Evolutionary conservation across 2,329 filamentous ascomycete species (phyloP), one percentile per base, ranked within the genome.

Genomic region (Escovopsis weberi): DNA sequence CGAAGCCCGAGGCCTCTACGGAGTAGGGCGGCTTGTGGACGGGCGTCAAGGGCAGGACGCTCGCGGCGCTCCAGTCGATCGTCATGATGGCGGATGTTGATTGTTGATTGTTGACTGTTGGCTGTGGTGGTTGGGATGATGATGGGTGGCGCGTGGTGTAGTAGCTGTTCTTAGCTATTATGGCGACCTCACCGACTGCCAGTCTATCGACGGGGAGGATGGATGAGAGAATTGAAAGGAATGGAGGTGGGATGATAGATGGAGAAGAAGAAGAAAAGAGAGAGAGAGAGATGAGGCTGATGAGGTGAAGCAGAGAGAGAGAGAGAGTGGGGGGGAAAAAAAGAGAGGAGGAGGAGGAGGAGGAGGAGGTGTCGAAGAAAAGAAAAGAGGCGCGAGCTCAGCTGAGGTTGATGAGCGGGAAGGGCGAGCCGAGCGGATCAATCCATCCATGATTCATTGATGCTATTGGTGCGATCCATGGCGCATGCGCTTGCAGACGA

Each of bases 21-120:
- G 81, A 80, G 67, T 80, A 89, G 12, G 85, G 85, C 32, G 78
- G 74, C 60, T 78, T 77, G 63, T 82, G 79, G 54, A 74, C 67
- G 62, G 74, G 74, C 54, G 69, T 63, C 48, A 77, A 57, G 47
- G 74, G 74, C 56, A 69, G 63, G 26, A 67, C 59, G 49, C 67
- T 67, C 23, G 3, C 3, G 53, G 54, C 53, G 43, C 53, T 64
- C 59, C 62, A 67, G 51, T 62, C 55, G 5, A 23, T 23, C 42
- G 43, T 39, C 42, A 39, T 45, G 37, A 28, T 36, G 34, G 19
- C 3, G n/a, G 15, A 18, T 33, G 28, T 15, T 28, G 38, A 12
- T 33, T 35, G 35, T 34, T 38, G 10, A n/a, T 38, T 18, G n/a
- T 33, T 11, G 23, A n/a, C n/a, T n/a, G n/a, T n/a, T 15, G 32